phyloP scores from a whole-genome alignment of 768 basidiomycete genomes.

The Mycena olivaceomarginata region DNA sequence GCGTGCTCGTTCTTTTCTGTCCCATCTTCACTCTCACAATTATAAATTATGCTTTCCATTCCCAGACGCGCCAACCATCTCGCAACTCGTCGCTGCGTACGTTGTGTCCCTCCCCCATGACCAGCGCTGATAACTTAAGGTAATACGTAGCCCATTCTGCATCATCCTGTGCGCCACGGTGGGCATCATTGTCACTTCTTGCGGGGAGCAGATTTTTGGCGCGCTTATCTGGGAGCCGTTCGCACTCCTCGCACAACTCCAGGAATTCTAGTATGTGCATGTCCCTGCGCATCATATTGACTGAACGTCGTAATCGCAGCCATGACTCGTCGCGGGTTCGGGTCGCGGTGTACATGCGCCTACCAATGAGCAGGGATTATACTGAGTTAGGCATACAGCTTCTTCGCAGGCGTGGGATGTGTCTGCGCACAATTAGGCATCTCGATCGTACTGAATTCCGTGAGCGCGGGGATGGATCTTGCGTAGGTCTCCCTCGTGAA shows the following conservation, averaged over 20 bases:
- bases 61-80: constrained; percentile 41
- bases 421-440: constrained; percentile 44
- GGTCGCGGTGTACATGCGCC: constrained; percentile 21
- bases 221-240: constrained; percentile 45
- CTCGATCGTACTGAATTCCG: constrained; percentile 46
- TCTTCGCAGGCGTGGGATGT: constrained; percentile 47
- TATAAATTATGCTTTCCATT: constrained; percentile 27
- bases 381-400: constrained; percentile 31
- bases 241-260: constrained; percentile 42
- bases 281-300: constrained; percentile 26
- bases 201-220: constrained; percentile 42
- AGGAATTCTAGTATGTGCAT: constrained; percentile 44
- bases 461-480: constrained; percentile 47
- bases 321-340: constrained; percentile 28
- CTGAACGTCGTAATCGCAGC: constrained; percentile 25
- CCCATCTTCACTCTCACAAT: not conserved
- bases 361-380: constrained; percentile 28
- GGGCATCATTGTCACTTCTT: constrained; percentile 43
- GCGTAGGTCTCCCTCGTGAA: constrained; percentile 34
- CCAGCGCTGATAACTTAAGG: constrained; percentile 23
- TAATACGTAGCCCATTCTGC: constrained; percentile 27
- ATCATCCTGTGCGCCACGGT: constrained; percentile 43
- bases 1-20: constrained; percentile 24
- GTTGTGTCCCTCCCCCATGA: constrained; percentile 14
- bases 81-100: constrained; percentile 42